Evolutionary conservation across 2,329 filamentous ascomycete species (phyloP).

Genomic region (Stemphylium lycopersici): DNA sequence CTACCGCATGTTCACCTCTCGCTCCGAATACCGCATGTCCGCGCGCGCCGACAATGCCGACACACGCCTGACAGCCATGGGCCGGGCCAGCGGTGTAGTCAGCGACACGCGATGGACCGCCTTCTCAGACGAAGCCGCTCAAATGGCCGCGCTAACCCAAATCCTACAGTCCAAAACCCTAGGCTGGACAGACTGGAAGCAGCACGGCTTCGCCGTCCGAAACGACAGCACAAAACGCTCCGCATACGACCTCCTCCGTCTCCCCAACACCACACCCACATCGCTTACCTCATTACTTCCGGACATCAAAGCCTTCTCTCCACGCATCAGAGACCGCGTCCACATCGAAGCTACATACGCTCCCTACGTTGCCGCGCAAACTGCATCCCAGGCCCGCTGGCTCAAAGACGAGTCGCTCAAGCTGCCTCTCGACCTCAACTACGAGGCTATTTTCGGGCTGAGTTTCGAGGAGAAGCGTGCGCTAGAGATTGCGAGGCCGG

Average conservation of each 20-base stretch:
- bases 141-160: slow-evolving; percentile 70
- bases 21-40: slow-evolving; percentile 94
- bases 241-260: slow-evolving; percentile 79
- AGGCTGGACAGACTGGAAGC: slow-evolving; percentile 69
- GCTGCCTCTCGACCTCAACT: slow-evolving; percentile 78
- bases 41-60: slow-evolving; percentile 95
- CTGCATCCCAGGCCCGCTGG: slow-evolving; percentile 69
- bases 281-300: slow-evolving; percentile 65
- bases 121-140: slow-evolving; percentile 68
- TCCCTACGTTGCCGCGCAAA: slow-evolving; percentile 80
- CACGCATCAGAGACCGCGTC: slow-evolving; percentile 70
- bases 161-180: slow-evolving; percentile 65
- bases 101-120: slow-evolving; percentile 76
- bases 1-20: slow-evolving; percentile 97
- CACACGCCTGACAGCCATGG: slow-evolving; percentile 78
- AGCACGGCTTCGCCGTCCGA: slow-evolving; percentile 71
- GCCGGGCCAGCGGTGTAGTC: slow-evolving; percentile 77
- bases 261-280: slow-evolving; percentile 61
- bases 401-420: slow-evolving; percentile 76
- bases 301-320: slow-evolving; percentile 59
- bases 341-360: slow-evolving; percentile 84
- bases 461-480: slow-evolving; percentile 79
- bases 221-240: slow-evolving; percentile 70
- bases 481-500: slow-evolving; percentile 73
- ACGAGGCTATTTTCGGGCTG: slow-evolving; percentile 73